Evolutionary conservation across 1,284 basidiomycete species (phyloP).

Genomic region (Fomitopsis pinicola): DNA sequence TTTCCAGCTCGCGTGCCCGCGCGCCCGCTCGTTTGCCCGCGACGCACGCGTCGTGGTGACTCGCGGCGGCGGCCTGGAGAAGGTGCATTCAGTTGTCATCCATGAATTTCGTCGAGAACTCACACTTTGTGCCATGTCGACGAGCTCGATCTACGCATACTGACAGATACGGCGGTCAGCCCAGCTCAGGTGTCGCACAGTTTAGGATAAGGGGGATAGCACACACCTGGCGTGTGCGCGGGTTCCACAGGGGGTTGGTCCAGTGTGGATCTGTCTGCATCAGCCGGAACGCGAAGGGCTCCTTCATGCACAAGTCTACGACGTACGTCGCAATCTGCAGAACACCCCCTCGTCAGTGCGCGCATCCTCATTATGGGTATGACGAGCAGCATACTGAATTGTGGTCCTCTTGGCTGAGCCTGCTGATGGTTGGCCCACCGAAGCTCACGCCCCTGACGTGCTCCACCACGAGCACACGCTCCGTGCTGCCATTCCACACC

Average conservation of each 20-base stretch:
- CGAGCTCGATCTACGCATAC: constrained; percentile 67
- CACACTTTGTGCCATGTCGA: constrained; percentile 93
- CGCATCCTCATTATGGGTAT: not conserved
- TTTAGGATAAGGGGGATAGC: not conserved
- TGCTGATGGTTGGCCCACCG: constrained; percentile 54
- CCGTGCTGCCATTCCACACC: constrained; percentile 81
- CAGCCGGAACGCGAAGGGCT: constrained; percentile 86
- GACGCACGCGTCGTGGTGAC: constrained; percentile 69
- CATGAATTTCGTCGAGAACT: constrained; percentile 86
- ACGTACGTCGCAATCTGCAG: constrained; percentile 79
- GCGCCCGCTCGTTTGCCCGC: constrained; percentile 17
- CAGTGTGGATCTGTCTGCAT: constrained; percentile 99
- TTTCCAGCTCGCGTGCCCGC: too few species aligned
- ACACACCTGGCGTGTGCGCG: constrained; percentile 45
- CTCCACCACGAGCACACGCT: constrained; percentile 88
- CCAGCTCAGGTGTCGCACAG: not conserved
- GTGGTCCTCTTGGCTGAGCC: constrained; percentile 59
- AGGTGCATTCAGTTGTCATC: constrained; percentile 77
- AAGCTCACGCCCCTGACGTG: constrained; percentile 81
- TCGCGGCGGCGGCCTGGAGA: constrained; percentile 72
- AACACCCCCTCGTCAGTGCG: not conserved
- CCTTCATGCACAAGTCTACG: constrained; percentile 84
- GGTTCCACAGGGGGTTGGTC: constrained; percentile 95
- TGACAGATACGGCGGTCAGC: not conserved
- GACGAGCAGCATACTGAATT: constrained; percentile 58